phyloP scores from a whole-genome alignment of 495 filamentous ascomycete species.

The Terfezia boudieri region DNA sequence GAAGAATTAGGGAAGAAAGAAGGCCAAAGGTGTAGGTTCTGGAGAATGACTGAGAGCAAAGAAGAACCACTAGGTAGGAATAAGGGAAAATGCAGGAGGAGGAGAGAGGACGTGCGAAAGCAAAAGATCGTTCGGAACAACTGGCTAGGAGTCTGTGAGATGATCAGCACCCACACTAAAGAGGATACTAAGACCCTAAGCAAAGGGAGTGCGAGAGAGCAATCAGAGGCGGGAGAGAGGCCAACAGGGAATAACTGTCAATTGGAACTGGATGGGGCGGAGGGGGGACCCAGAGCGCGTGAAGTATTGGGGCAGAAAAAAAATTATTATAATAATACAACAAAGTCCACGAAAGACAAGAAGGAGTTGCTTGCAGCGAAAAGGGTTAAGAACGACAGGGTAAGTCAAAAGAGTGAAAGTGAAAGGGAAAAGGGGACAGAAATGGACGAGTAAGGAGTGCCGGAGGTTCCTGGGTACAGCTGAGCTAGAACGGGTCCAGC shows the following conservation, averaged over 20 bases:
- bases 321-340: no score
- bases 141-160: conserved; percentile 9
- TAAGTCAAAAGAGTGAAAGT: not conserved
- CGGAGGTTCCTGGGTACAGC: no score
- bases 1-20: conserved; percentile 16
- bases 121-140: not conserved
- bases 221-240: no score
- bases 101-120: conserved; percentile 1
- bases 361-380: not conserved
- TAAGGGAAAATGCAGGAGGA: conserved; percentile 1
- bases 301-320: no score
- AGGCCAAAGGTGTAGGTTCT: conserved; percentile 8
- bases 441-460: no score
- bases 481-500: no score
- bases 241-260: no score
- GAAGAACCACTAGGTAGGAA: conserved; percentile 3
- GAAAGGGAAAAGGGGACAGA: no score
- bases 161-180: not conserved
- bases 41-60: conserved; percentile 13
- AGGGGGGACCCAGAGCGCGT: no score
- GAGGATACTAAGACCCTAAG: no score
- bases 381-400: not conserved
- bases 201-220: no score
- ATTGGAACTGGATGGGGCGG: no score
- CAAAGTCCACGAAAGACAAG: not conserved